Evolutionary conservation across 2,329 filamentous ascomycete species (phyloP).

Genomic region (Venturia pyrina): DNA sequence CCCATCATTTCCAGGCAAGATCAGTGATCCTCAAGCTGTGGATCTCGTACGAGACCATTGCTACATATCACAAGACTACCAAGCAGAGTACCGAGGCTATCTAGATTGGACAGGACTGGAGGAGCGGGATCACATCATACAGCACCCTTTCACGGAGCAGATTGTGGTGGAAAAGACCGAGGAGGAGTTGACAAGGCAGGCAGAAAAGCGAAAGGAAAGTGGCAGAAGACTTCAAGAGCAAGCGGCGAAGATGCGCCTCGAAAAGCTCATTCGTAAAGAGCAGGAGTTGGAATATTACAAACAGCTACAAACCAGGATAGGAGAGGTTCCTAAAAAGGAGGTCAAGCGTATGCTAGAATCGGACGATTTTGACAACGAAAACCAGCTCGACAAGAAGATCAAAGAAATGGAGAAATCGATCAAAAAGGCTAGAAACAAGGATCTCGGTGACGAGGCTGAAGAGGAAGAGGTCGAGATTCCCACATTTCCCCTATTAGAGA

Average conservation of each 20-base stretch:
- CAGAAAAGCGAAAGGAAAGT: slow-evolving; percentile 91
- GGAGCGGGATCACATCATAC: slow-evolving; percentile 77
- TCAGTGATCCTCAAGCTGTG: slow-evolving; percentile 79
- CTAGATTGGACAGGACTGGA: slow-evolving; percentile 90
- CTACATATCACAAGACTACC: slow-evolving; percentile 78
- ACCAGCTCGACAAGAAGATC: slow-evolving; percentile 71
- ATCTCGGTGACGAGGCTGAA: slow-evolving; percentile 72
- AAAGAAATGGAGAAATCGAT: slow-evolving; percentile 87
- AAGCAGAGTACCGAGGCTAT: slow-evolving; percentile 63
- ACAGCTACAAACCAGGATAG: slow-evolving; percentile 62
- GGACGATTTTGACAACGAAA: slow-evolving; percentile 87
- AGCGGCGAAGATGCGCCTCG: slow-evolving; percentile 91
- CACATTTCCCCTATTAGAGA: slow-evolving; percentile 78
- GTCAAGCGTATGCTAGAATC: slow-evolving; percentile 74
- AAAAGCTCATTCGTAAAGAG: slow-evolving; percentile 92
- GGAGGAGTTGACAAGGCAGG: slow-evolving; percentile 81
- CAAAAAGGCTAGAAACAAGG: slow-evolving; percentile 82
- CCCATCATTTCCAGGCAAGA: slow-evolving; percentile 74
- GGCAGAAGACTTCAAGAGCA: slow-evolving; percentile 87
- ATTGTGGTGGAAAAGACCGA: slow-evolving; percentile 84
- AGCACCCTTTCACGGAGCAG: slow-evolving; percentile 90
- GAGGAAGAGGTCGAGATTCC: slow-evolving; percentile 70
- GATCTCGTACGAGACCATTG: slow-evolving; percentile 80
- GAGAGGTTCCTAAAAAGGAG: slow-evolving; percentile 75
- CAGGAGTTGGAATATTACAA: slow-evolving; percentile 92